Evolutionary conservation across 2,329 filamentous ascomycete genomes (phyloP), one percentile per base, ranked within the genome.

Genomic region (Delphinella strobiligena): DNA sequence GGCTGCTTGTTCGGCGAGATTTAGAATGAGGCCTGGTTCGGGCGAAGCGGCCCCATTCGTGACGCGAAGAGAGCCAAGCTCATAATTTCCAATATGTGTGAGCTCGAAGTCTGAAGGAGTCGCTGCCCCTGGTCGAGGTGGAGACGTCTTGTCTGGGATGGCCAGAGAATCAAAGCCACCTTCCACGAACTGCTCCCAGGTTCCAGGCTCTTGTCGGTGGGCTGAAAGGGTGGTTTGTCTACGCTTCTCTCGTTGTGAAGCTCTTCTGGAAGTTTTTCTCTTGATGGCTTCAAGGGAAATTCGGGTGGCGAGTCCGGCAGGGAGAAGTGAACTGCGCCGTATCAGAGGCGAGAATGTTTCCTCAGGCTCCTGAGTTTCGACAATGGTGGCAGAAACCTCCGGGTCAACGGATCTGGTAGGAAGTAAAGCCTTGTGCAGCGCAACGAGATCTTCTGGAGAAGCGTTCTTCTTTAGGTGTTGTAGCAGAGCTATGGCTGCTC

Each of bases 21-120:
- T 34, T 17, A 37, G 34, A 15, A 49, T 45, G 31, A 58, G 49
- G 43, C 62, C 63, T 3, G 61, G 56, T 34, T 61, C 61, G 11
- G 67, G 66, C 3, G 66, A 68, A 8, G 62, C 55, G 12, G 60
- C 55, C 7, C 66, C 67, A 41, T 70, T 70, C 4, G 63, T 68
- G 14, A 70, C 59, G 14, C 61, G 56, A 7, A 69, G 53, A 3
- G 63, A 62, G 5, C 67, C 67, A 5, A 61, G 54, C 40, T 59
- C 53, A 38, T 63, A 55, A 19, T 51, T 54, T 4, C 66, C 63
- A 19, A 65, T 53, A 34, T 65, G 61, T 4, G 57, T 53, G 44
- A 62, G 62, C 8, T 62, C 58, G 38, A 61, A 51, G 9, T 68
- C 64, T 3, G 56, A 38, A 17, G 41, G 41, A 8, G 41, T 43